Evolutionary conservation across 768 basidiomycete species (phyloP).

Genomic region (Lentinula lateritia): DNA sequence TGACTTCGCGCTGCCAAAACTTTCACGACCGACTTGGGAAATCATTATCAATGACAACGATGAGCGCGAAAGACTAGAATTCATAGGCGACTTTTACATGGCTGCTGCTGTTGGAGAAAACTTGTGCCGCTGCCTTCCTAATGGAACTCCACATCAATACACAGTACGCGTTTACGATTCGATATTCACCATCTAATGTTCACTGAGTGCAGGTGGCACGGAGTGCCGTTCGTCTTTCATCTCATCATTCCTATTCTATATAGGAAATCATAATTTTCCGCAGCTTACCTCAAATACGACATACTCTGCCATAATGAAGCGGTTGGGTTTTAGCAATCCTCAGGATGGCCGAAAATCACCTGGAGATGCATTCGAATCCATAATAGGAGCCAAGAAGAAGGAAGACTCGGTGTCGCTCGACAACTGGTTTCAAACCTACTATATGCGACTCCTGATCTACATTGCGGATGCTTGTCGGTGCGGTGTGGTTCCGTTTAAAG

Average conservation of each 20-base stretch:
- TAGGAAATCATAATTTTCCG: not conserved
- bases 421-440: constrained; percentile 32
- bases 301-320: constrained; percentile 31
- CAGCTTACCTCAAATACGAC: constrained; percentile 27
- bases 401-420: constrained; percentile 34
- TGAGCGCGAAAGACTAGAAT: constrained; percentile 35
- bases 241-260: no score
- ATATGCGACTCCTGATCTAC: constrained; percentile 28
- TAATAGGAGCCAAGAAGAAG: constrained; percentile 36
- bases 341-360: not conserved
- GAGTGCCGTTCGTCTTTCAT: not conserved
- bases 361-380: constrained; percentile 38
- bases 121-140: constrained; percentile 28
- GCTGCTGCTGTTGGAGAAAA: constrained; percentile 33
- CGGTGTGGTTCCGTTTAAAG: no score
- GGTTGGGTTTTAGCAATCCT: constrained; percentile 21
- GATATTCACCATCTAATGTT: not conserved
- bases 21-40: constrained; percentile 24
- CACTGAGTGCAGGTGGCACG: not conserved
- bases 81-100: constrained; percentile 43
- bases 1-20: constrained; percentile 25
- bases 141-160: constrained; percentile 26
- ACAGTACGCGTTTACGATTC: constrained; percentile 21
- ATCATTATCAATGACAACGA: constrained; percentile 13
- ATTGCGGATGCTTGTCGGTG: constrained; percentile 24